Base-by-base conservation (phyloP, 2,329 filamentous ascomycete genomes). In the Emergomyces pasteurianus region DNA sequence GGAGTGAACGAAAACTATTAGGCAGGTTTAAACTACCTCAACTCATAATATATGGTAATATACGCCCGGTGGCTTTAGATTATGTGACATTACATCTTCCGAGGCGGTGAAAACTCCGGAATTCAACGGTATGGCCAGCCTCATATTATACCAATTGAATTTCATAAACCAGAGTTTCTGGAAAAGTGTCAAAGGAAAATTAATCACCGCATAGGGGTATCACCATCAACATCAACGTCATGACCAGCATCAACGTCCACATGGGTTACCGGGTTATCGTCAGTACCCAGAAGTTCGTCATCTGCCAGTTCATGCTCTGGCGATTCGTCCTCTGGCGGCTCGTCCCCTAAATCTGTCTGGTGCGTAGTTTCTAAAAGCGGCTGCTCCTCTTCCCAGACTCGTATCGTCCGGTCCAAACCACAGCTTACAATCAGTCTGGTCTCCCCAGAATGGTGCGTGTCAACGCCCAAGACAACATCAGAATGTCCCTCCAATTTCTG, bases 401-500 rank as follows among this genome's bases (percentile, higher is more conserved):
- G 79, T 23, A 88, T 78, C 2, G 81, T 85, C 64, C 78, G 78
- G 69, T 88, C 86, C 46, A 85, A 64, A 0, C 86, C 83, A 60
- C 83, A 84, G 65, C 84, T 88, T 5, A 81, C 85, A 49, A 88
- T 76, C 23, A 81, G 64, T 21, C 73, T 73, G 58, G 67, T 74
- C 43, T 75, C 76, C 58, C 78, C 77, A 10, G 75, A 77, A 31
- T 78, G 77, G 68, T 82, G 83, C 7, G 85, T 81, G 65, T 86
- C 80, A 12, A 86, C 83, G 0, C 80, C 78, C 42, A 86, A 71
- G 6, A 88, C 81, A 3, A 81, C 78, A 49, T 83, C 84, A 1
- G 81, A 78, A 63, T 85, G 83, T 0, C 79, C 79, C 31, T 80
- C 74, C 10, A 85, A 70, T 23, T 78, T 76, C 78, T 96, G 92